Evolutionary conservation across 257 asterid species (phyloP), one percentile per base, ranked within the genome.

Genomic region (Asclepias syriaca): DNA sequence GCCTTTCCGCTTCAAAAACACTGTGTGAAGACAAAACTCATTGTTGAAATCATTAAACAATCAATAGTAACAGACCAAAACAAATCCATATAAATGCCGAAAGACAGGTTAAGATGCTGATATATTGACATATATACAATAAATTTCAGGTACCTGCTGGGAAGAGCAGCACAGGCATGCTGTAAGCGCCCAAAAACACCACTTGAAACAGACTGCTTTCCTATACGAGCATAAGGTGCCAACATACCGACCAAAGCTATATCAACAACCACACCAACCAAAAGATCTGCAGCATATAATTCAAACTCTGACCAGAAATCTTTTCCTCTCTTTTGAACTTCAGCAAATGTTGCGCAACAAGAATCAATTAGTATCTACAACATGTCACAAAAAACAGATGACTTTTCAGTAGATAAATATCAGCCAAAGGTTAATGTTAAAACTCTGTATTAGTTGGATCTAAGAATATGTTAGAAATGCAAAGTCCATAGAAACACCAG

Each of bases 221-320:
- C 95, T 32, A 88, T 84, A 66, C 97, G 97, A 72, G 76, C 98
- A 83, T 88, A 90, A 74, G 99, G 98, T 40, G 99, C 99, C 84
- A 94, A 77, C 98, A 94, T 81, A 63, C 99, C 96, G 64, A 94
- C 99, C 85, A 91, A 77, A 66, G 97, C 98, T 73, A 94, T 69
- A 84, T 94, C 99, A 68, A 94, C 95, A 73, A 91, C 99, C 46
- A 90, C 75, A 46, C 98, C 99, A 76, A 92, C 97, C 75, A 94
- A 81, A 78, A 91, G 77, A 80, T 95, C 98, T 32, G 99, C 99
- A 19, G 97, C 95, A 77, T 91, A 95, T 83, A 95, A 81, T 80
- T 95, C 99, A 69, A 95, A 95, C 79, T 95, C 98, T 3, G 99
- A 85, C 99, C 98, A 95, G 77, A 95, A 95, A 77, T 90, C 89